Evolutionary conservation across 2,329 filamentous ascomycete genomes (phyloP), one percentile per base, ranked within the genome.

Genomic region (Phyllosticta paracitricarpa): DNA sequence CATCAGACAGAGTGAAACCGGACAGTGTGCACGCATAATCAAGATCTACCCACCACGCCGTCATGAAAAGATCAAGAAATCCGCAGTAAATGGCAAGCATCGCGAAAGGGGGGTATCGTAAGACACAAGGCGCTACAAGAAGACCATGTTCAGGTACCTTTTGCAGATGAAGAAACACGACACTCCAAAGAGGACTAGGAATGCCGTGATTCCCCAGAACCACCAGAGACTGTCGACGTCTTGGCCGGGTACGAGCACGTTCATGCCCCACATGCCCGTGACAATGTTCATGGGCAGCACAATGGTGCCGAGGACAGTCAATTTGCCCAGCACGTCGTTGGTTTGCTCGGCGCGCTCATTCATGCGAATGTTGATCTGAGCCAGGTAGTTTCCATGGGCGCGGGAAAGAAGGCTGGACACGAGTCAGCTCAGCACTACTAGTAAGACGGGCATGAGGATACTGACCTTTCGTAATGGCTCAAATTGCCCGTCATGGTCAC

Each of bases 231-330:
- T 88, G 65, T 95, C 91, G 63, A 86, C 78, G 54, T 93, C 88
- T 73, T 97, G 93, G 1, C 94, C 94, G 0, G 94, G 94, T 0
- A 99, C 94, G 80, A 90, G 91, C 40, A 93, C 89, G 79, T 99
- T 99, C 93, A 97, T 97, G 58, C 93, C 94, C 92, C 93, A 99
- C 69, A 97, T 85, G 67, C 94, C 94, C 2, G 94, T 97, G 69
- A 99, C 93, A 71, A 99, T 96, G 73, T 99, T 99, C 92, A 99
- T 96, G 10, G 94, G 94, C 61, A 99, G 79, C 2, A 99, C 93
- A 67, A 99, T 97, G 5, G 94, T 99, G 65, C 94, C 94, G 1
- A 99, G 81, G 0, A 99, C 94, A 0, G 94, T 97, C 63, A 99
- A 82, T 74, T 94, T 96, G 65, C 92, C 92, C 12, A 99, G 83